Percentiles rank a stretch among this genome's conserved stretches.
phyloP scores from a whole-genome alignment of 345 rosid species.

The Capsella bursapastoris region DNA sequence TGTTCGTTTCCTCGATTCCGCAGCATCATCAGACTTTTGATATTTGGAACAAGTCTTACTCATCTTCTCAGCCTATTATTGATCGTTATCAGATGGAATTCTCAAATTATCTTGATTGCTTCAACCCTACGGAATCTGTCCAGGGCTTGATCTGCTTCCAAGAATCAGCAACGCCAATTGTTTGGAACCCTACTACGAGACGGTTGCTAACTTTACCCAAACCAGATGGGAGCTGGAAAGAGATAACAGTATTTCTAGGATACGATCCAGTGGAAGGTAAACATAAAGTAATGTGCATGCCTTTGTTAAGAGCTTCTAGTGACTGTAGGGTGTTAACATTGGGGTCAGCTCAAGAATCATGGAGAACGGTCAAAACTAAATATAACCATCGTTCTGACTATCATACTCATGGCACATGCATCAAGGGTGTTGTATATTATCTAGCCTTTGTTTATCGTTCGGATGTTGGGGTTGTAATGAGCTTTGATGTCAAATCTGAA shows the following conservation, averaged over 20 bases:
- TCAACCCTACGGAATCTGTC: neutral
- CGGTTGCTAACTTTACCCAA: neutral
- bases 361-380: neutral
- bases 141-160: neutral
- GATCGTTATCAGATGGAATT: neutral
- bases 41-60: neutral
- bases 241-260: neutral
- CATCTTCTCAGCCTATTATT: neutral
- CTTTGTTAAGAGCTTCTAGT: neutral
- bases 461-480: neutral
- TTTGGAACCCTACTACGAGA: conserved; percentile 8
- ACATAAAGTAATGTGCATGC: neutral
- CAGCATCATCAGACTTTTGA: neutral
- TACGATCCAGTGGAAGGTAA: conserved; percentile 5
- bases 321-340: neutral
- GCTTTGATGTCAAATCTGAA: neutral
- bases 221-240: neutral
- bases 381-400: neutral
- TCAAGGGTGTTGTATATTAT: neutral
- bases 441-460: neutral
- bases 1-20: neutral
- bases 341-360: neutral
- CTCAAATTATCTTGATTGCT: neutral
- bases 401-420: neutral
- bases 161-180: neutral